Evolutionary conservation across 2,329 filamentous ascomycete species (phyloP).

Genomic region (Dactylellina haptotyla): DNA sequence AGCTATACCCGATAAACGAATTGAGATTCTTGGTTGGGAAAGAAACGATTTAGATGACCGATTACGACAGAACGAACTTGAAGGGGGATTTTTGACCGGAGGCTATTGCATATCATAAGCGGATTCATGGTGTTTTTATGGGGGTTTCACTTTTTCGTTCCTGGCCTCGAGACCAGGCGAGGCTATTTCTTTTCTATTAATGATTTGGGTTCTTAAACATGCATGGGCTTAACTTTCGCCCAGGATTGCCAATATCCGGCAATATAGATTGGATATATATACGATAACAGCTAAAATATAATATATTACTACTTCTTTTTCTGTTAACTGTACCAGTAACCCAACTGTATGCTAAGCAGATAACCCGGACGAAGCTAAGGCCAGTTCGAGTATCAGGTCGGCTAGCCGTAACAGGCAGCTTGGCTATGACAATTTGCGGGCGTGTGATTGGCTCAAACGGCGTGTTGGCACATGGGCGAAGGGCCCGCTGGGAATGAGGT

Average conservation of each 20-base stretch:
- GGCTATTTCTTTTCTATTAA: too few relatives aligned
- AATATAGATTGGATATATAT: too few relatives aligned
- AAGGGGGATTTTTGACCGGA: not conserved
- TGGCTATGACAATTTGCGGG: slow-evolving; percentile 50
- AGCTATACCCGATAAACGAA: slow-evolving; percentile 23
- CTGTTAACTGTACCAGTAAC: too few relatives aligned
- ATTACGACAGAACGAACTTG: slow-evolving; percentile 23
- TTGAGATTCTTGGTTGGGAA: not conserved
- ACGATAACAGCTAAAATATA: too few relatives aligned
- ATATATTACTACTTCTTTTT: too few relatives aligned
- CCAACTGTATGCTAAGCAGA: too few relatives aligned
- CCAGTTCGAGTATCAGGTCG: not conserved
- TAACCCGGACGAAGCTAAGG: too few relatives aligned
- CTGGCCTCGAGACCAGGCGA: too few relatives aligned
- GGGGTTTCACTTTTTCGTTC: slow-evolving; percentile 9
- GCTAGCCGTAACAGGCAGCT: not conserved
- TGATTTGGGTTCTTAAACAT: too few relatives aligned
- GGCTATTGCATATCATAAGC: slow-evolving; percentile 5
- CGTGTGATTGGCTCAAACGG: slow-evolving; percentile 35
- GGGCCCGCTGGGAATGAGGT: slow-evolving; percentile 41
- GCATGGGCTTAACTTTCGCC: not conserved
- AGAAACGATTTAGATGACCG: not conserved
- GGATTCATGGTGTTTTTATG: slow-evolving; percentile 8
- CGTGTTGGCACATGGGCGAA: slow-evolving; percentile 37
- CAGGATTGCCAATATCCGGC: too few relatives aligned